These are phyloP conservation scores for Suillus cothurnatus DNA, from an alignment of 768 basidiomycete genomes.

Conservation along the genomic window DNA sequence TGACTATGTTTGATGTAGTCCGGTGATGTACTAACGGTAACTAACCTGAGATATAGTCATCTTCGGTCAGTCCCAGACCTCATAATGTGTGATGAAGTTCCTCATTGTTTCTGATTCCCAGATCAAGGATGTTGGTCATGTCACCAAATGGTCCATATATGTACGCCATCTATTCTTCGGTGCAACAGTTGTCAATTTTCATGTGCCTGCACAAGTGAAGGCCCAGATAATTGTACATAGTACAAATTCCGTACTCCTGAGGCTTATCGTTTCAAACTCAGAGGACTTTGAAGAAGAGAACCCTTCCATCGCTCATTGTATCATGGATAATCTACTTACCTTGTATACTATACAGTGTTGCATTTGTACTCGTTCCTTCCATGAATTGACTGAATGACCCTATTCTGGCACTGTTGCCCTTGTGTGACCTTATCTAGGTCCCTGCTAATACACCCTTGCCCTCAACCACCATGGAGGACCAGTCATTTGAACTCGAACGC, in stretches of 20 bases:
- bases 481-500: not conserved
- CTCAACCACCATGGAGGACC: not conserved
- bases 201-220: conserved; percentile 65
- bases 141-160: conserved; percentile 69
- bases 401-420: too few species aligned
- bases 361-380: too few species aligned
- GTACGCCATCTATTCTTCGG: too few species aligned
- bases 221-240: conserved; percentile 84
- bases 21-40: conserved; percentile 52
- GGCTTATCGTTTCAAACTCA: conserved; percentile 78
- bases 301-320: too few species aligned
- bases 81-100: not conserved
- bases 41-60: conserved; percentile 33
- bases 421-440: too few species aligned
- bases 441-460: not conserved
- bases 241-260: conserved; percentile 77
- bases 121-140: conserved; percentile 77
- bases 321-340: too few species aligned
- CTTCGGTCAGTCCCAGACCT: conserved; percentile 49
- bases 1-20: conserved; percentile 77
- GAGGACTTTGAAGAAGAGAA: conserved; percentile 32
- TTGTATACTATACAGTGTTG: too few species aligned
- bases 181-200: conserved; percentile 78
- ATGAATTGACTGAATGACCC: too few species aligned
- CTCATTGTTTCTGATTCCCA: conserved; percentile 28